These are phyloP conservation scores for Scenedesmus sp. DNA, from an alignment of 163 green algal genomes.

Conservation along the genomic window DNA sequence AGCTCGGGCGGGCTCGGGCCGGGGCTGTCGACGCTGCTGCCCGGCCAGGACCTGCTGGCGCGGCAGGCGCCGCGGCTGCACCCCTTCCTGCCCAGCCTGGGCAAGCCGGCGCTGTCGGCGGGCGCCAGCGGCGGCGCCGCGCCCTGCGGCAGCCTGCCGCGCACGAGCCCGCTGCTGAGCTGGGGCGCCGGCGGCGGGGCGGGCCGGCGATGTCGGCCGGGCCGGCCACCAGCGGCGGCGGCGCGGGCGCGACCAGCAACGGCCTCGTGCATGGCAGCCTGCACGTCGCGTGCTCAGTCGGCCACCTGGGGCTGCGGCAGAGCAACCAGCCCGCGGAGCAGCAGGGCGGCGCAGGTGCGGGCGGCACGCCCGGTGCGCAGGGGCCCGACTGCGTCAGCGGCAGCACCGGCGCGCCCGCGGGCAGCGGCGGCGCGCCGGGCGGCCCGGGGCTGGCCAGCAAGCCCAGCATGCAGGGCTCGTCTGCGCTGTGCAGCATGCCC, in stretches of 20 bases:
- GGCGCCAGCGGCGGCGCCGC: too few relatives aligned
- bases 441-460: background rate
- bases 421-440: background rate
- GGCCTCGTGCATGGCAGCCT: background rate
- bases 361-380: too few relatives aligned
- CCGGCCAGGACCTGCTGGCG: background rate
- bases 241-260: too few relatives aligned
- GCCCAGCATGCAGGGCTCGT: slow-evolving; percentile 17
- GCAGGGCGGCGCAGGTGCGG: background rate
- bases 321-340: too few relatives aligned
- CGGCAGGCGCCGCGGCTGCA: background rate
- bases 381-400: too few relatives aligned
- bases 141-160: too few relatives aligned
- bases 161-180: too few relatives aligned
- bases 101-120: background rate
- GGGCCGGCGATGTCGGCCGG: background rate
- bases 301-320: slow-evolving; percentile 2
- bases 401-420: background rate
- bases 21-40: background rate
- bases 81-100: slow-evolving; percentile 27
- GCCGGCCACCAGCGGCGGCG: background rate
- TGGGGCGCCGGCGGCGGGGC: background rate
- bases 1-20: background rate
- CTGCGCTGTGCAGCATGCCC: background rate
- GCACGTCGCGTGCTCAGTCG: slow-evolving; percentile 7